These are phyloP conservation scores for Fusarium duplospermum DNA, from an alignment of 2,329 filamentous ascomycete species.

Conservation along the genomic window DNA sequence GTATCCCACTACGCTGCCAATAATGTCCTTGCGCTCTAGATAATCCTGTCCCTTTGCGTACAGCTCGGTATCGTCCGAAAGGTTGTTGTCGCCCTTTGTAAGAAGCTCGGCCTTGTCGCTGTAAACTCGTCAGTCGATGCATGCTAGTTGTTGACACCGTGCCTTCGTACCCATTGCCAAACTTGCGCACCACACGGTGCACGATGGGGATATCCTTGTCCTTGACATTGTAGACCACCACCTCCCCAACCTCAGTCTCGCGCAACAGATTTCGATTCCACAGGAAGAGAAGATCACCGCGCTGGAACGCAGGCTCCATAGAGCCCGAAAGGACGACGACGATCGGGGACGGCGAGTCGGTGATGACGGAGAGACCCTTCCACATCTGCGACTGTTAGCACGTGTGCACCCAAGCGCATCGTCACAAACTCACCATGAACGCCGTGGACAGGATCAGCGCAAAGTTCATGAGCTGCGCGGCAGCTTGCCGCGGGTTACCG, in stretches of 20 bases:
- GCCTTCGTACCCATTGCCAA: slow-evolving; percentile 65
- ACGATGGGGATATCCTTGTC: slow-evolving; percentile 99
- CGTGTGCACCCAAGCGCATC: slow-evolving; percentile 30
- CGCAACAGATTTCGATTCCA: slow-evolving; percentile 77
- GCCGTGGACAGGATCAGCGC: slow-evolving; percentile 89
- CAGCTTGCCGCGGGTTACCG: slow-evolving; percentile 81
- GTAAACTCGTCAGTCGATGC: slow-evolving; percentile 13
- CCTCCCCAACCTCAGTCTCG: slow-evolving; percentile 66
- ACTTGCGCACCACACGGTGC: slow-evolving; percentile 86
- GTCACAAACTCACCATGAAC: slow-evolving; percentile 76
- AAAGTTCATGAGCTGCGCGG: slow-evolving; percentile 89
- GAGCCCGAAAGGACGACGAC: slow-evolving; percentile 87
- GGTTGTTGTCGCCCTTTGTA: slow-evolving; percentile 98
- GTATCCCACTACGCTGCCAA: slow-evolving; percentile 91
- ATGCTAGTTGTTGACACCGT: not conserved
- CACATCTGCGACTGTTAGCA: slow-evolving; percentile 67
- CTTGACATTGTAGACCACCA: slow-evolving; percentile 81
- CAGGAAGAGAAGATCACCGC: slow-evolving; percentile 79
- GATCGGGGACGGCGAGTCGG: slow-evolving; percentile 81
- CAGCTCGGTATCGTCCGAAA: slow-evolving; percentile 87
- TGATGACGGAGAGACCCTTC: slow-evolving; percentile 86
- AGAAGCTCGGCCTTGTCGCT: slow-evolving; percentile 77
- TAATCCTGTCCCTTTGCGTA: slow-evolving; percentile 91
- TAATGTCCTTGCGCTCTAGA: slow-evolving; percentile 87
- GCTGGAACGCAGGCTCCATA: slow-evolving; percentile 86